Conservation (phyloP, 352 stramenopile genomes). For the Phytopythium kandeliae region DNA sequence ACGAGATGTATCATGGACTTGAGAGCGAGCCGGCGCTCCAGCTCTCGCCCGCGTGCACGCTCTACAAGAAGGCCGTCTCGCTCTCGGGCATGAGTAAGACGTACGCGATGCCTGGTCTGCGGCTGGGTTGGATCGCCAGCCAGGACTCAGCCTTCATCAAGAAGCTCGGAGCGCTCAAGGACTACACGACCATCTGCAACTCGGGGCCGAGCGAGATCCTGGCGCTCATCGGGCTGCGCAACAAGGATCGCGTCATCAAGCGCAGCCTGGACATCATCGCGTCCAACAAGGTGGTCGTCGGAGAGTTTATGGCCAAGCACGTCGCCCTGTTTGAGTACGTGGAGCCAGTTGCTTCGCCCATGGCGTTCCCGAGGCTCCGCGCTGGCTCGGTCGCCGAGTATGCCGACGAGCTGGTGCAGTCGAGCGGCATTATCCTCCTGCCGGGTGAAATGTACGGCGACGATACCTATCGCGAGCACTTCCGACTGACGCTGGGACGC, state of each 20-base stretch:
- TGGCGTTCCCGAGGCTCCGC: conserved; percentile 29
- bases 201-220: conserved; percentile 50
- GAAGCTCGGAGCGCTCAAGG: conserved; percentile 40
- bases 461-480: conserved; percentile 13
- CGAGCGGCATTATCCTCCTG: conserved; percentile 28
- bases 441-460: conserved; percentile 28
- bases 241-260: conserved; percentile 27
- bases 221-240: conserved; percentile 43
- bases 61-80: conserved; percentile 47
- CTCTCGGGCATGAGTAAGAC: conserved; percentile 59
- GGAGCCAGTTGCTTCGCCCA: conserved; percentile 21
- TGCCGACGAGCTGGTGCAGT: conserved; percentile 22
- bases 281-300: conserved; percentile 9
- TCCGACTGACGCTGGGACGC: conserved; percentile 27
- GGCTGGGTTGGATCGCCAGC: conserved; percentile 53
- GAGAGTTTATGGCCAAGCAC: conserved; percentile 31
- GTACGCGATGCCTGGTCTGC: conserved; percentile 39
- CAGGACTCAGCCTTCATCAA: conserved; percentile 25
- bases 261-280: conserved; percentile 17
- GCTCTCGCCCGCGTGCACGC: conserved; percentile 19
- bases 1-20: conserved; percentile 65
- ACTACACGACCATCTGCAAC: conserved; percentile 58
- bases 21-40: conserved; percentile 19
- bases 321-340: conserved; percentile 28
- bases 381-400: conserved; percentile 11